Conservation (phyloP, 805 yeast species). For the baker's yeast (Saccharomyces cerevisiae) region DNA sequence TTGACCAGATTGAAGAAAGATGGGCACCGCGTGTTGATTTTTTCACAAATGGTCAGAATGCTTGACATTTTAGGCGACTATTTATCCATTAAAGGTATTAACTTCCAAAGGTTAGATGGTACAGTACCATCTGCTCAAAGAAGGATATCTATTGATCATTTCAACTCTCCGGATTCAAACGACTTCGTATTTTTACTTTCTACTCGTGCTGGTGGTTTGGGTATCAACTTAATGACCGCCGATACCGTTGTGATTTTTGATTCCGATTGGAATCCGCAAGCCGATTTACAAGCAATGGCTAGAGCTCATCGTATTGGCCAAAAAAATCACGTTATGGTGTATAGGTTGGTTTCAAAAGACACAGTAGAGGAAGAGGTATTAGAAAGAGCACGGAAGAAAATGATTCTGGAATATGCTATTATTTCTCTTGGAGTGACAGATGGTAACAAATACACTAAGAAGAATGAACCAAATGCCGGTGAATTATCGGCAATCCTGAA, state of each 20-base stretch:
- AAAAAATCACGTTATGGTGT: constrained; percentile 94
- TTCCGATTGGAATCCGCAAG: constrained; percentile 99
- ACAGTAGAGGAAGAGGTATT: constrained; percentile 96
- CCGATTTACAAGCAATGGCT: constrained; percentile 98
- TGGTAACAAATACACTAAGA: constrained; percentile 39
- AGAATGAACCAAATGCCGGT: constrained; percentile 68
- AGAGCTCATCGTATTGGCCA: constrained; percentile 99
- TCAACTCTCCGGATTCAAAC: constrained; percentile 84
- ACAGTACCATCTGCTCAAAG: constrained; percentile 92
- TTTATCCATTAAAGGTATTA: constrained; percentile 73
- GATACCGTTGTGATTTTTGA: constrained; percentile 97
- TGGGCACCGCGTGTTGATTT: constrained; percentile 92
- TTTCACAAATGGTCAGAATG: constrained; percentile 96
- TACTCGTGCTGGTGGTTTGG: constrained; percentile 98
- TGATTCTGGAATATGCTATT: constrained; percentile 96
- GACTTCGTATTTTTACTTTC: constrained; percentile 86
- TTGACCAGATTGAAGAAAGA: constrained; percentile 78
- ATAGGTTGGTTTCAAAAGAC: constrained; percentile 94
- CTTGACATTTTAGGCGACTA: constrained; percentile 93
- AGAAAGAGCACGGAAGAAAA: constrained; percentile 94
- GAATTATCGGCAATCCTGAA: constrained; percentile 89
- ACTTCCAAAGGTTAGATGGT: constrained; percentile 92
- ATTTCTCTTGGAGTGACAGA: constrained; percentile 94
- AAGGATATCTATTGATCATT: constrained; percentile 91
- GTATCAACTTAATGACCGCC: constrained; percentile 97